Evolutionary conservation across 2,329 filamentous ascomycete species (phyloP), one percentile per base, ranked within the genome.

Genomic region (Xylaria digitata): DNA sequence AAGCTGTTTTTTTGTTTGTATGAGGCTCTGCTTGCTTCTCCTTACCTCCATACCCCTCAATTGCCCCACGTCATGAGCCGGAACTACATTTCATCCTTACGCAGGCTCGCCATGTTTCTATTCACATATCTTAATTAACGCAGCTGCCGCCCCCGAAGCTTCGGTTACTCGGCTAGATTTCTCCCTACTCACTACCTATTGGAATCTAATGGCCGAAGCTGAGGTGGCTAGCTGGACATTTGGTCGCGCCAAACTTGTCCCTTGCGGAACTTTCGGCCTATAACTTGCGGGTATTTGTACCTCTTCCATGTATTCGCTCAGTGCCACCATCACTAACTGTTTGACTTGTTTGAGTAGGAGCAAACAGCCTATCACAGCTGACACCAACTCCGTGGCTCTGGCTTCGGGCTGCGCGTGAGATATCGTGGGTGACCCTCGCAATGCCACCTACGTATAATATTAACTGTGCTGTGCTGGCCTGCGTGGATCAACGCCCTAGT

Each of bases 391-490:
- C 53, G 17, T n/a, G 21, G 19, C 6, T n/a, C n/a, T 26, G 37
- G 37, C 19, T 43, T 6, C 6, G 37, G 37, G 5, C 26, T 26
- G 13, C 11, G 21, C 21, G 52, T 55, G 37, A 42, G 37, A 43
- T 37, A 26, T 13, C 23, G 19, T 40, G 19, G 0, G 21, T 8
- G 23, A 11, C 19, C 34, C 52, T 37, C 50, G 19, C 50, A 40
- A 40, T 40, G 42, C 34, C 37, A 43, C 21, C 21, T 43, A 42
- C 21, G 37, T 43, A 26, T 23, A 30, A 6, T n/a, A 30, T n/a
- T 15, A 34, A 37, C 53, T 43, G 21, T 30, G 53, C 53, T 55
- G 21, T 30, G 37, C 37, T 30, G 21, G 53, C 53, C 2, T 43
- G 11, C 8, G 23, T 55, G 6, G 15, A n/a, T 34, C 26, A 4